Conservation (phyloP, 176 grass and related monocot genomes). For the Juncus inflexus region DNA sequence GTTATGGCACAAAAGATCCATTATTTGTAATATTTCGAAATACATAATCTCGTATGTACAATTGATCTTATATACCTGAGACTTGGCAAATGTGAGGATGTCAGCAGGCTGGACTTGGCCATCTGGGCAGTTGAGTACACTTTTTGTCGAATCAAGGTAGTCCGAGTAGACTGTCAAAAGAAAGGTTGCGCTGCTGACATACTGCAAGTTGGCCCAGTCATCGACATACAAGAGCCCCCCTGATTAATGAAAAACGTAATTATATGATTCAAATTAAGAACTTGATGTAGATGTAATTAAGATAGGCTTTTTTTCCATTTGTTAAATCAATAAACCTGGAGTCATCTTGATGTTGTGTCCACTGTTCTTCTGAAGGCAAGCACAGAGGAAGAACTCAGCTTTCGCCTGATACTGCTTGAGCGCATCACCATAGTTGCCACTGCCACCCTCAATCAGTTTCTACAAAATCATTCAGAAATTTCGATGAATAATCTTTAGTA, state of each 20-base stretch:
- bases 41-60: too few species aligned
- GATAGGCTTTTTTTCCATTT: background rate
- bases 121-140: constrained; percentile 55
- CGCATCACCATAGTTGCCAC: constrained; percentile 22
- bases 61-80: constrained; percentile 31
- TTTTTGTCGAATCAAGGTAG: constrained; percentile 39
- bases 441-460: constrained; percentile 37
- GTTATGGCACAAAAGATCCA: too few species aligned
- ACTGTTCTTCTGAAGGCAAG: constrained; percentile 85
- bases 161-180: constrained; percentile 74
- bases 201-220: constrained; percentile 97
- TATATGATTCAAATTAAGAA: background rate
- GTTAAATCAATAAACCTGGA: constrained; percentile 32
- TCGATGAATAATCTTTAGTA: too few species aligned
- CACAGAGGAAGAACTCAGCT: constrained; percentile 92
- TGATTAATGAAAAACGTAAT: constrained; percentile 15
- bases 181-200: constrained; percentile 58
- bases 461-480: constrained; percentile 5
- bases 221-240: constrained; percentile 59
- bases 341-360: constrained; percentile 62
- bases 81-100: constrained; percentile 50
- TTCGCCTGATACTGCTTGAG: constrained; percentile 84
- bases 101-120: constrained; percentile 49
- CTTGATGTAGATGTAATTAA: background rate
- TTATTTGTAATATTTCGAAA: too few species aligned